Percentiles rank a stretch among this genome's conserved stretches.
Conservation (phyloP, 495 filamentous ascomycete genomes). For the Aspergillus kassunensis region DNA sequence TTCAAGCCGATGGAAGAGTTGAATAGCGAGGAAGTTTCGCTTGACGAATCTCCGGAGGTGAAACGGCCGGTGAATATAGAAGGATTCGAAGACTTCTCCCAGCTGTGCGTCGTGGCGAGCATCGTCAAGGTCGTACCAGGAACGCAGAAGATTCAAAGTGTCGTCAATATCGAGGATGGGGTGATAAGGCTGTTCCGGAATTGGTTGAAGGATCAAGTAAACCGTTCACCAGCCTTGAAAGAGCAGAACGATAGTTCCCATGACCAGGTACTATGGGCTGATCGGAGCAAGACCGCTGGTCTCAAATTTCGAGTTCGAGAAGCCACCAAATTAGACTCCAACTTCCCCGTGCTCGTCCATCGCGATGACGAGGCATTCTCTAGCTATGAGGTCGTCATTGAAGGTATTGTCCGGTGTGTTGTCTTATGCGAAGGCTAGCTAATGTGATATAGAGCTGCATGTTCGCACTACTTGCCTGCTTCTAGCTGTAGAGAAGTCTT, state of each 20-base stretch:
- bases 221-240: neutral
- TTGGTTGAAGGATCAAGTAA: constrained; percentile 57
- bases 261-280: constrained; percentile 54
- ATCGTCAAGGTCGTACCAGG: constrained; percentile 62
- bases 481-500: constrained; percentile 53
- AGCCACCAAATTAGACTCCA: constrained; percentile 22
- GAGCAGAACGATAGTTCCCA: neutral
- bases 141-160: constrained; percentile 51
- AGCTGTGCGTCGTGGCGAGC: constrained; percentile 64
- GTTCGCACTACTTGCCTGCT: constrained; percentile 57
- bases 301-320: constrained; percentile 52
- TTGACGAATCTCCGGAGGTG: constrained; percentile 4
- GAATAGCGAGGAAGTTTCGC: constrained; percentile 16
- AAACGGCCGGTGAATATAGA: constrained; percentile 63
- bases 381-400: constrained; percentile 56
- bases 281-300: constrained; percentile 50
- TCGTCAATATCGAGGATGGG: constrained; percentile 59
- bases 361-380: constrained; percentile 52
- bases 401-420: constrained; percentile 41
- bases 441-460: constrained; percentile 47
- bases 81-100: constrained; percentile 63
- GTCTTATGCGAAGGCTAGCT: neutral
- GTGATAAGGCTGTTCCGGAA: constrained; percentile 62
- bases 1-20: constrained; percentile 56
- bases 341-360: constrained; percentile 41